Evolutionary conservation across 108 stramenopile species (phyloP).

Genomic region (Stephanodiscus triporus): DNA sequence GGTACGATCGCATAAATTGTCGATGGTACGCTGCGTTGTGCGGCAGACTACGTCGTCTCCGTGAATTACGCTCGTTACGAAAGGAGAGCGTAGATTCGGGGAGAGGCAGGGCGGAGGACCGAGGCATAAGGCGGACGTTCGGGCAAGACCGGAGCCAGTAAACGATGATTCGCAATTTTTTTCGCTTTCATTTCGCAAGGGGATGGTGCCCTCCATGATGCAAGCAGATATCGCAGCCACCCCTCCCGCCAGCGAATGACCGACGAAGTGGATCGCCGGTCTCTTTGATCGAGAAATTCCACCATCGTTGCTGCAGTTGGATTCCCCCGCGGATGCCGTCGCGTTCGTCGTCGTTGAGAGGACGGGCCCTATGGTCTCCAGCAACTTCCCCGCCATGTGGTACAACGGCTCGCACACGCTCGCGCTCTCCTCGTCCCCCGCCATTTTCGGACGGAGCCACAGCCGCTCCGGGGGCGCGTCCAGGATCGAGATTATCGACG

Average conservation of each 20-base stretch:
- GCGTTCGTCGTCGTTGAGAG: not conserved
- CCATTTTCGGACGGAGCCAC: conserved; percentile 2
- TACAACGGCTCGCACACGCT: conserved; percentile 71
- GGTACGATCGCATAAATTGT: conserved; percentile 60
- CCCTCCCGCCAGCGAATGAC: conserved; percentile 76
- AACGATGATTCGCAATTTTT: conserved; percentile 5
- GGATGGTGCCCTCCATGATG: conserved; percentile 76
- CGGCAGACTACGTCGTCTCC: conserved; percentile 86
- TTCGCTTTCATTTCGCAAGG: conserved; percentile 26
- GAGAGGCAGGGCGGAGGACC: conserved; percentile 83
- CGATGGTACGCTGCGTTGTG: conserved; percentile 55
- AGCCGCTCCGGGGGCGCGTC: conserved; percentile 29
- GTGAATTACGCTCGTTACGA: conserved; percentile 72
- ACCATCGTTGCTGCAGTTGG: conserved; percentile 4
- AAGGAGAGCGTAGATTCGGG: conserved; percentile 66
- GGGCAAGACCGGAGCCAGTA: conserved; percentile 57
- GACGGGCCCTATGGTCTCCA: conserved; percentile 38
- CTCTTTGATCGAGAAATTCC: not conserved
- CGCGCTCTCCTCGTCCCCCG: conserved; percentile 61
- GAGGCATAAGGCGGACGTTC: conserved; percentile 70
- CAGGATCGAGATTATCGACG: conserved; percentile 25
- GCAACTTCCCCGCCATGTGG: conserved; percentile 56
- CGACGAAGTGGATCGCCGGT: conserved; percentile 83
- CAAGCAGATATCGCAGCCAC: conserved; percentile 73
- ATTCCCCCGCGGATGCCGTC: not conserved